Percentiles rank a stretch among this genome's conserved stretches.
Conservation (phyloP, 345 rosid species). For the Acer saccharum region DNA sequence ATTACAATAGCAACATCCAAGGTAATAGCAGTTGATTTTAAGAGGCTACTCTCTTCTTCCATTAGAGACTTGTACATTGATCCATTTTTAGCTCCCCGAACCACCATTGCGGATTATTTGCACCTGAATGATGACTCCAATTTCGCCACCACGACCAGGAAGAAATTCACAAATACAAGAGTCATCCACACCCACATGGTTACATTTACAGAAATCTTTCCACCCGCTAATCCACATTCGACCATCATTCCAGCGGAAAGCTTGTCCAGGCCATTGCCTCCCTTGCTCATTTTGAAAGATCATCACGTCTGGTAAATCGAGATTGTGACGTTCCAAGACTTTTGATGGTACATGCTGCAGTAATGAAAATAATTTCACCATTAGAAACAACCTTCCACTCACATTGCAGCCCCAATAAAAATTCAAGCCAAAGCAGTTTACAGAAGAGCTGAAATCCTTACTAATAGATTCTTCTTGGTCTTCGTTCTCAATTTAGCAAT, state of each 20-base stretch:
- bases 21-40: too few species aligned
- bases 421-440: not conserved
- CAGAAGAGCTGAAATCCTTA: not conserved
- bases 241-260: conserved; percentile 15
- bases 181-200: not conserved
- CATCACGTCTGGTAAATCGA: not conserved
- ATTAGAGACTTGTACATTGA: too few species aligned
- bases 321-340: conserved; percentile 1
- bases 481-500: not conserved
- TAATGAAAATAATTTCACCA: not conserved
- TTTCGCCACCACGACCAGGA: not conserved
- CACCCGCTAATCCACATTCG: conserved; percentile 18
- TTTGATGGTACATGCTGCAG: conserved; percentile 7
- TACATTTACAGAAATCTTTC: not conserved
- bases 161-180: conserved; percentile 19
- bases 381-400: not conserved
- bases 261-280: conserved; percentile 9
- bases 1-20: too few species aligned
- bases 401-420: not conserved
- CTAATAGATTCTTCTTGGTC: not conserved
- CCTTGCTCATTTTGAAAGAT: conserved; percentile 7
- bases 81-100: not conserved
- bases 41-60: not conserved
- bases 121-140: not conserved
- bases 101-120: not conserved